phyloP scores from a whole-genome alignment of 2,329 filamentous ascomycete species.

The Delphinella strobiligena region DNA sequence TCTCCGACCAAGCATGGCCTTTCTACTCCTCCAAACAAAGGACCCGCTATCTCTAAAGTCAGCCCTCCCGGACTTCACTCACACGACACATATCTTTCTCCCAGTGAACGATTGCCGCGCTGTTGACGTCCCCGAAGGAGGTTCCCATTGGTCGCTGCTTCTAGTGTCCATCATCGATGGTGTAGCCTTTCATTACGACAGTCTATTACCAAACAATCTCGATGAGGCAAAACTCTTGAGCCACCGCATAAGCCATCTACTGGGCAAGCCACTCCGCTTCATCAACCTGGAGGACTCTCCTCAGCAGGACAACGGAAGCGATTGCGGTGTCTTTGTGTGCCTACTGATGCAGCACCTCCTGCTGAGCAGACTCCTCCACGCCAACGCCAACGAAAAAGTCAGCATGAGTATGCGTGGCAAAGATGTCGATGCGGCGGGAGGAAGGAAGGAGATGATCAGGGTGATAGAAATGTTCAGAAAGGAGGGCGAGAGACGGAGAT shows the following conservation, averaged over 20 bases:
- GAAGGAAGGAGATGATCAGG: constrained; percentile 79
- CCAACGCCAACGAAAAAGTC: constrained; percentile 72
- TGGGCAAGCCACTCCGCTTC: constrained; percentile 58
- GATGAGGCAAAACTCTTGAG: constrained; percentile 59
- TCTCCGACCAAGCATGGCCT: constrained; percentile 83
- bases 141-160: constrained; percentile 88
- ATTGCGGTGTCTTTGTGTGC: constrained; percentile 95
- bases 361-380: constrained; percentile 66
- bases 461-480: constrained; percentile 80
- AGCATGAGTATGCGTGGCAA: constrained; percentile 88
- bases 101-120: constrained; percentile 85
- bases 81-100: constrained; percentile 84
- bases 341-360: constrained; percentile 91
- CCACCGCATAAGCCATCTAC: constrained; percentile 54
- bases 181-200: constrained; percentile 95
- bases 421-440: constrained; percentile 66
- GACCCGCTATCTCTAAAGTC: constrained; percentile 45
- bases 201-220: constrained; percentile 62
- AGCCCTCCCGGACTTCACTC: constrained; percentile 68
- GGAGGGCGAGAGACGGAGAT: constrained; percentile 73
- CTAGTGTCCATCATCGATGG: constrained; percentile 81
- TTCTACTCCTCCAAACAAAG: constrained; percentile 68
- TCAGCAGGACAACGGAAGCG: constrained; percentile 81
- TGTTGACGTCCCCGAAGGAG: constrained; percentile 67
- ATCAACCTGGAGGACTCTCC: constrained; percentile 75